Evolutionary conservation across 805 yeast species (phyloP).

Genomic region (Torulaspora maleeae): DNA sequence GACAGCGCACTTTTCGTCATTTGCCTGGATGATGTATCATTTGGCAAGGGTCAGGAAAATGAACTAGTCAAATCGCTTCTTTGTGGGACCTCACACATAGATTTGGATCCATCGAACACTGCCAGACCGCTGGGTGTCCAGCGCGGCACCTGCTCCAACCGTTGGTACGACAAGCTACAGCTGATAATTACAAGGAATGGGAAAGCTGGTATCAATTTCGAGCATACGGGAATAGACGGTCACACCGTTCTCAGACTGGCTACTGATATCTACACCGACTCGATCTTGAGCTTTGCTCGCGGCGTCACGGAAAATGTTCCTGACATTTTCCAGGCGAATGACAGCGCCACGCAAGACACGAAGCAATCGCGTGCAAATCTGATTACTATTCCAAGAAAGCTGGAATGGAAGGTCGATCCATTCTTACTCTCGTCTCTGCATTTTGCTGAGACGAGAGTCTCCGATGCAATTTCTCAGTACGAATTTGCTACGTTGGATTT

Average conservation of each 20-base stretch:
- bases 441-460: slow-evolving; percentile 84
- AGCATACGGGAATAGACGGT: slow-evolving; percentile 93
- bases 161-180: slow-evolving; percentile 94
- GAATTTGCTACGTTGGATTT: slow-evolving; percentile 81
- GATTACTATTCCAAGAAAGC: slow-evolving; percentile 72
- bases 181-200: slow-evolving; percentile 83
- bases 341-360: slow-evolving; percentile 7
- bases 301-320: slow-evolving; percentile 62
- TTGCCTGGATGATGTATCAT: slow-evolving; percentile 72
- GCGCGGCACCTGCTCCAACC: slow-evolving; percentile 87
- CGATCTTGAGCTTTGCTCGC: slow-evolving; percentile 80
- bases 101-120: slow-evolving; percentile 38
- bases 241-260: slow-evolving; percentile 87
- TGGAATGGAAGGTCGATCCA: slow-evolving; percentile 81
- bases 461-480: slow-evolving; percentile 84
- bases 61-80: slow-evolving; percentile 78
- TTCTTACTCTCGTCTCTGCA: slow-evolving; percentile 75
- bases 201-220: slow-evolving; percentile 89
- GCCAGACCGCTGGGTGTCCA: slow-evolving; percentile 57
- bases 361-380: slow-evolving; percentile 35
- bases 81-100: slow-evolving; percentile 75
- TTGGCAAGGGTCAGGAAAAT: slow-evolving; percentile 42
- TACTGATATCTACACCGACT: slow-evolving; percentile 86
- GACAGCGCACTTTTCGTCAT: slow-evolving; percentile 80
- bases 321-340: slow-evolving; percentile 20